Percentiles rank a stretch among this genome's conserved stretches.
phyloP scores from a whole-genome alignment of 208 protist genomes.

The Jaenimonas drosophilae region DNA sequence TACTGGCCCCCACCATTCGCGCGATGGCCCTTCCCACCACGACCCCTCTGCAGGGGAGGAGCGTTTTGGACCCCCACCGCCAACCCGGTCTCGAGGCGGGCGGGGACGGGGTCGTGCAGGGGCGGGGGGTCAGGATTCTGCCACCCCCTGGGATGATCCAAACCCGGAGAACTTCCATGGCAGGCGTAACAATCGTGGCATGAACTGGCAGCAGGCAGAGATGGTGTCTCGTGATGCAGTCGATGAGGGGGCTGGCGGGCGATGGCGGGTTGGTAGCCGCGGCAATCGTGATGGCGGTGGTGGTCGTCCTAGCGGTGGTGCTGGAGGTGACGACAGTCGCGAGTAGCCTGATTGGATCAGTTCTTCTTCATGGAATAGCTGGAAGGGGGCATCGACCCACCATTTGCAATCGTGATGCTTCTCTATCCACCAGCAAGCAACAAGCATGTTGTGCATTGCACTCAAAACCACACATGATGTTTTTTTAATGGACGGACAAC shows the following conservation, averaged over 20 bases:
- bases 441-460: no score
- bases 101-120: conserved; percentile 4
- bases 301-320: no score
- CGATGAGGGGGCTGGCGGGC: background rate
- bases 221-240: conserved; percentile 8
- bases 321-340: no score
- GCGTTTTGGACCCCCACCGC: background rate
- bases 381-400: no score
- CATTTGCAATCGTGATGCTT: no score
- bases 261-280: no score
- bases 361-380: no score
- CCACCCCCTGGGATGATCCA: conserved; percentile 64
- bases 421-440: no score
- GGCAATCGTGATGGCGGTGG: no score
- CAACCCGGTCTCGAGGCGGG: conserved; percentile 3
- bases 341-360: no score
- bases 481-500: no score
- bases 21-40: background rate
- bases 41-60: background rate
- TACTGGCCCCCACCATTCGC: conserved; percentile 5
- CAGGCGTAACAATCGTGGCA: conserved; percentile 32
- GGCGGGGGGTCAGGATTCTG: conserved; percentile 2
- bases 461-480: no score
- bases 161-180: conserved; percentile 65
- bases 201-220: conserved; percentile 76